Base-by-base conservation (phyloP, 2,329 filamentous ascomycete species). In the Fusarium camptoceras region DNA sequence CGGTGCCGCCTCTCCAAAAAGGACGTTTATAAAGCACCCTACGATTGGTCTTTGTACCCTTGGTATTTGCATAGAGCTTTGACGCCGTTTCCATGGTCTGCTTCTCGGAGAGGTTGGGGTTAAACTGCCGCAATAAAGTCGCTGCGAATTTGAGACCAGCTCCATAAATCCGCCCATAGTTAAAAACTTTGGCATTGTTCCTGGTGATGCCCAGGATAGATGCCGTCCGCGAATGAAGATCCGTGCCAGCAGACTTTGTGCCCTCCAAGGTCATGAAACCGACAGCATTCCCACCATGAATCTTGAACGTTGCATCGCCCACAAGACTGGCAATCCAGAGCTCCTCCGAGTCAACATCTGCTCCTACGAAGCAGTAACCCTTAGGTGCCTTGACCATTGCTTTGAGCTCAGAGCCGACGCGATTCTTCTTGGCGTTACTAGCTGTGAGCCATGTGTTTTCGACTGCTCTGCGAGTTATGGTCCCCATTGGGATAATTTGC, bases 261-360 rank as follows among this genome's bases (percentile, higher is more conserved):
- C 96, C 95, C 82, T 99, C 97, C 2, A 99, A 85, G 0, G 96
- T 99, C 97, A 99, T 99, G 83, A 99, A 99, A 1, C 97, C 96
- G 62, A 99, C 93, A 3, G 97, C 96, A 77, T 98, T 98, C 55
- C 96, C 97, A 43, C 96, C 97, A 73, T 99, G 96, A 2, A 99
- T 85, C 76, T 94, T 92, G 83, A 99, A 99, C 25, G 94, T 94
- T 6, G 96, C 93, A 78, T 99, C 96, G 25, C 96, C 96, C 3
- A 99, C 89, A 3, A 99, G 85, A 79, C 94, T 97, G 6, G 96
- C 97, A 75, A 99, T 99, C 96, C 97, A 99, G 9, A 99, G 86
- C 79, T 99, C 96, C 78, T 99, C 91, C 4, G 94, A 98, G 78
- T 99, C 96, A 7, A 99, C 96, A 81, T 99, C 96, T 7, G 97